Percentiles rank a stretch among this genome's conserved stretches.
Conservation (phyloP, 148 eudicot genomes). For the Pouteria glomerata region DNA sequence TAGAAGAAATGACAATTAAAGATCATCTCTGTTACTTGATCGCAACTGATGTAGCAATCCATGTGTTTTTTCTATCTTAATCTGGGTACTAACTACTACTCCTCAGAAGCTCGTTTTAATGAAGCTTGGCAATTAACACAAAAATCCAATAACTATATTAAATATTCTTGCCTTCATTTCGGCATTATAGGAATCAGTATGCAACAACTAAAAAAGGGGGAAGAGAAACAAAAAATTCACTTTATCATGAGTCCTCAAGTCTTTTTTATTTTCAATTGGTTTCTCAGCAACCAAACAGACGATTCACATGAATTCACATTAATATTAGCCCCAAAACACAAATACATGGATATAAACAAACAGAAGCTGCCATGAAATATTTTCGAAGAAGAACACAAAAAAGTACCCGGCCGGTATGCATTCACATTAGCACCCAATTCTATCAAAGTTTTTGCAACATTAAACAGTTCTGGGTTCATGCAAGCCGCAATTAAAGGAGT, state of each 20-base stretch:
- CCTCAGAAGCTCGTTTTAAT: no score
- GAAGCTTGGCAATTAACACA: no score
- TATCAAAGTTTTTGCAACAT: conserved; percentile 72
- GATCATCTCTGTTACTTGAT: background rate
- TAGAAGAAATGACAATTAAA: no score
- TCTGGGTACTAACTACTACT: background rate
- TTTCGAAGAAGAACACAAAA: background rate
- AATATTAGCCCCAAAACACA: background rate
- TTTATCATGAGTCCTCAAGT: background rate
- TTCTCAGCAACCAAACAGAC: conserved; percentile 2
- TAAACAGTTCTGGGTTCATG: conserved; percentile 51
- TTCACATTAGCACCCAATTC: conserved; percentile 96
- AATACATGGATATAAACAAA: background rate
- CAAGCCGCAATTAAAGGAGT: conserved; percentile 81
- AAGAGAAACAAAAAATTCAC: background rate
- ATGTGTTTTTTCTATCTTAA: background rate
- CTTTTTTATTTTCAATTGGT: background rate
- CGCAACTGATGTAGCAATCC: background rate
- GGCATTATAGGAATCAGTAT: background rate
- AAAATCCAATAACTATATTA: no score
- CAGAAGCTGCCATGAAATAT: background rate
- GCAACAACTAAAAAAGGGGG: background rate
- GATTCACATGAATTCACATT: background rate
- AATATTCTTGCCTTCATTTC: no score
- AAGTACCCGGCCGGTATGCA: conserved; percentile 80